Base-by-base conservation (phyloP, 1,284 basidiomycete species). In the Bondarzewia mesenterica region DNA sequence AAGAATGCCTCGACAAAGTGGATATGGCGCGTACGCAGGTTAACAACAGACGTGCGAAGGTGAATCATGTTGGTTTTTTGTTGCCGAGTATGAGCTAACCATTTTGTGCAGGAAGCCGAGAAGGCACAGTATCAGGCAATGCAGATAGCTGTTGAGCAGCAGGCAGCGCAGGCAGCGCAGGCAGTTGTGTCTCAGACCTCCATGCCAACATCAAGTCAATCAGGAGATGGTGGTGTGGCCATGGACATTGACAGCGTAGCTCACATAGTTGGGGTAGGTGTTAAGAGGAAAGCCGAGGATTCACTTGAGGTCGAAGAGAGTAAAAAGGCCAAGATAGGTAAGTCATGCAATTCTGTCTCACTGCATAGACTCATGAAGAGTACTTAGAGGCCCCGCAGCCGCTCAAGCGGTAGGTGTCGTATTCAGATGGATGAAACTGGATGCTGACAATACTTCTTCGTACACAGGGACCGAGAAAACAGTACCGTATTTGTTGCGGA, bases 391-490 rank as follows among this genome's bases (percentile, higher is more conserved):
- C 71, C 49, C 62, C 70, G 14, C 60, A 60, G 2, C 67, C 73
- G 7, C 61, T 85, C 21, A 88, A 87, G 65, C 73, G 86, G 86
- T 84, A 58, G 2, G n/a, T 6, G 29, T 32, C 6, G 5, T 32
- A 12, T 32, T 32, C 29, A 12, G n/a, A 10, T n/a, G 10, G 12
- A 32, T n/a, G n/a, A 32, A 4, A 32, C n/a, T n/a, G 29, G n/a
- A 32, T n/a, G 12, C 10, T 32, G n/a, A 32, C 29, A 32, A n/a
- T n/a, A n/a, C 29, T n/a, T 32, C 5, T 32, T 37, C 8, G 14
- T 46, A 29, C 47, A 48, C 15, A 93, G 95, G 52, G 96, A 99
- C 67, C 90, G 96, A 44, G 96, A 99, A 69, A 90, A 98, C 58
- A 83, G 83, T 35, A 96, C 93, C 0, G 85, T 98, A 2, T 87